phyloP scores from a whole-genome alignment of 768 basidiomycete species.

The Rhodotorula toruloides region DNA sequence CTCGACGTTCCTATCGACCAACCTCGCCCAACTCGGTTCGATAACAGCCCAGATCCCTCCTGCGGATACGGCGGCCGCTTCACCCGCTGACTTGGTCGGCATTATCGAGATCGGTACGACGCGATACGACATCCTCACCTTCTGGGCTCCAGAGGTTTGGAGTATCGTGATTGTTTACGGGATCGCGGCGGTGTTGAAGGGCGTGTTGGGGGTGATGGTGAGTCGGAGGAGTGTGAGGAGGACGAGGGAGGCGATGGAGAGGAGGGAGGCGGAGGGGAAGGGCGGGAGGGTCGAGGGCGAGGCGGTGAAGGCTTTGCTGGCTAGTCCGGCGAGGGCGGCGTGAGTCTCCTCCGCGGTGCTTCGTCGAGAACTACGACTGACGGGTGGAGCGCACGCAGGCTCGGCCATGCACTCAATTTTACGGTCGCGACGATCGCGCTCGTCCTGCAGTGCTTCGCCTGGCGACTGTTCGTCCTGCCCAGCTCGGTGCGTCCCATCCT shows the following conservation, averaged over 20 bases:
- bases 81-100: neutral
- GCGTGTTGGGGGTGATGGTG: neutral
- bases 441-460: slow-evolving; percentile 3
- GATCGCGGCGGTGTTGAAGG: neutral
- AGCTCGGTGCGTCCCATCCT: neutral
- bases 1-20: neutral
- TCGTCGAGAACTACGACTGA: neutral
- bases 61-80: neutral
- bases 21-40: neutral
- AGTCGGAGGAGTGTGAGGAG: neutral
- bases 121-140: neutral
- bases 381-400: neutral
- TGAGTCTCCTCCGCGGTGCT: neutral
- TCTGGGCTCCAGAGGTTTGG: slow-evolving; percentile 9
- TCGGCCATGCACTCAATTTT: neutral
- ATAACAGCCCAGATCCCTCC: neutral
- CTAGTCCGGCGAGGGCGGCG: slow-evolving; percentile 2
- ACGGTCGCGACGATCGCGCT: neutral
- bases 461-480: slow-evolving; percentile 6
- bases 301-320: no score
- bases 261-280: neutral
- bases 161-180: neutral
- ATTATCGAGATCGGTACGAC: slow-evolving; percentile 2
- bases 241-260: neutral
- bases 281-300: neutral